A percentile compares a stretch with the other conserved stretches of the same genome.
phyloP scores from a whole-genome alignment of 768 basidiomycete genomes.

The Clitopilus hobsonii region DNA sequence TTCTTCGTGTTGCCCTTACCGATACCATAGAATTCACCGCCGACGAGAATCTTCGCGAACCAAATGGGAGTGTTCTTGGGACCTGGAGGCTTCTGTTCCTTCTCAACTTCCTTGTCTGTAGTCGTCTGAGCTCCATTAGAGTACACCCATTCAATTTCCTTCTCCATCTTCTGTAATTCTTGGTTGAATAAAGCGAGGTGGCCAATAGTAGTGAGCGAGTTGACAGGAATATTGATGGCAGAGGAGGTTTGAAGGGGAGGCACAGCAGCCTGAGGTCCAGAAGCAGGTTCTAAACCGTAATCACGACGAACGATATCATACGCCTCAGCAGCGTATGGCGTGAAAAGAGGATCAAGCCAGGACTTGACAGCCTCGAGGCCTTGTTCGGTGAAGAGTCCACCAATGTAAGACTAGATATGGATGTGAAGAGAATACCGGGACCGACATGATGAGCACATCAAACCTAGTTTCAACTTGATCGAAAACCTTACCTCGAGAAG shows the following conservation, averaged over 20 bases:
- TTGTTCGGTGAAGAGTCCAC: constrained; percentile 71
- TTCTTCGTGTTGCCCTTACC: constrained; percentile 77
- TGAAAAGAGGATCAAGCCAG: constrained; percentile 64
- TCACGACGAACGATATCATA: constrained; percentile 62
- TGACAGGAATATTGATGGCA: constrained; percentile 7
- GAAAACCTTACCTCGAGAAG: constrained; percentile 61
- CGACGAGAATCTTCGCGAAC: constrained; percentile 61
- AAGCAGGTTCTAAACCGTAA: constrained; percentile 63
- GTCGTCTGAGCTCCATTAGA: constrained; percentile 26
- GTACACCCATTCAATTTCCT: constrained; percentile 69
- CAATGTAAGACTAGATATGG: constrained; percentile 79
- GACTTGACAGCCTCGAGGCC: constrained; percentile 48
- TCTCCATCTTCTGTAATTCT: constrained; percentile 53
- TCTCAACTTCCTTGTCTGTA: constrained; percentile 12
- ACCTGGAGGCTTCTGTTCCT: constrained; percentile 15
- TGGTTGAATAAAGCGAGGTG: constrained; percentile 83
- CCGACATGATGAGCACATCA: constrained; percentile 4
- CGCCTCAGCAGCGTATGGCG: constrained; percentile 56
- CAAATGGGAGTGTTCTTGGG: constrained; percentile 71
- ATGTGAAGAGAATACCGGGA: too few species aligned
- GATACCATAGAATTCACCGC: constrained; percentile 51
- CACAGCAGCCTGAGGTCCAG: constrained; percentile 20
- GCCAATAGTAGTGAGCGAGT: constrained; percentile 36
- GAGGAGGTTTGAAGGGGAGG: constrained; percentile 10
- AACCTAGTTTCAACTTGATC: background rate